A percentile compares a stretch with the other conserved stretches of the same genome.
Conservation (phyloP, 352 stramenopile species). For the Globisporangium emineosum region DNA sequence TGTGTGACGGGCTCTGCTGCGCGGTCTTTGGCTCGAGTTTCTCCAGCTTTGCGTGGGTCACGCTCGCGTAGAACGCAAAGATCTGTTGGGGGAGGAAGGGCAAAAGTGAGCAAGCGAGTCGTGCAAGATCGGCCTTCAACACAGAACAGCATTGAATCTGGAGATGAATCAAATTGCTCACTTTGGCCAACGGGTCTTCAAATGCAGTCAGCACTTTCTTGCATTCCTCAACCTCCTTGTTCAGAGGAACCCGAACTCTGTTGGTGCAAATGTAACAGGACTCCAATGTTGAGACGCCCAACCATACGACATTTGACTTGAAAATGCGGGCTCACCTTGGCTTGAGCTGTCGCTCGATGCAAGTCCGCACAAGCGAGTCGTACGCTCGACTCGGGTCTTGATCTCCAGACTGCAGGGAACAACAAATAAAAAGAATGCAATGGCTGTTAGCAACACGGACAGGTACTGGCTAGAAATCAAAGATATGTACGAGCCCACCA, state of each 20-base stretch:
- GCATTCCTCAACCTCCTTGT: slow-evolving; percentile 64
- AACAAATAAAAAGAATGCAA: not conserved
- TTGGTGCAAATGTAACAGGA: not conserved
- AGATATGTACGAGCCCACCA: slow-evolving; percentile 31
- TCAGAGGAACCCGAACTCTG: slow-evolving; percentile 40
- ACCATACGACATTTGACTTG: no score
- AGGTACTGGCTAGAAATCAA: not conserved
- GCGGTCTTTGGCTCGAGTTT: slow-evolving; percentile 61
- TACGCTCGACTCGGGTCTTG: slow-evolving; percentile 47
- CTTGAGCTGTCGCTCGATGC: slow-evolving; percentile 68
- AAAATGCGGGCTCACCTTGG: slow-evolving; percentile 19
- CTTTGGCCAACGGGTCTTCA: slow-evolving; percentile 59
- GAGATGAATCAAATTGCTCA: slow-evolving; percentile 9
- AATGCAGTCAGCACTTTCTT: slow-evolving; percentile 53
- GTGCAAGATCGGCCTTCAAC: no score
- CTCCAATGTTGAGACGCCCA: not conserved
- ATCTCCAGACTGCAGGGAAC: slow-evolving; percentile 39
- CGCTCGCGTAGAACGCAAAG: slow-evolving; percentile 51
- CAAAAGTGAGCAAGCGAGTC: not conserved
- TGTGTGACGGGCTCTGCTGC: slow-evolving; percentile 40
- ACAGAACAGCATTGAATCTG: no score
- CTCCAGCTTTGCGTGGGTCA: slow-evolving; percentile 55
- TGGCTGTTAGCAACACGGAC: not conserved
- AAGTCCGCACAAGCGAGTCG: slow-evolving; percentile 61
- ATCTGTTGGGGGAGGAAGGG: slow-evolving; percentile 24